phyloP scores from a whole-genome alignment of 31 red algal genomes.

The Endocladia muricata region DNA sequence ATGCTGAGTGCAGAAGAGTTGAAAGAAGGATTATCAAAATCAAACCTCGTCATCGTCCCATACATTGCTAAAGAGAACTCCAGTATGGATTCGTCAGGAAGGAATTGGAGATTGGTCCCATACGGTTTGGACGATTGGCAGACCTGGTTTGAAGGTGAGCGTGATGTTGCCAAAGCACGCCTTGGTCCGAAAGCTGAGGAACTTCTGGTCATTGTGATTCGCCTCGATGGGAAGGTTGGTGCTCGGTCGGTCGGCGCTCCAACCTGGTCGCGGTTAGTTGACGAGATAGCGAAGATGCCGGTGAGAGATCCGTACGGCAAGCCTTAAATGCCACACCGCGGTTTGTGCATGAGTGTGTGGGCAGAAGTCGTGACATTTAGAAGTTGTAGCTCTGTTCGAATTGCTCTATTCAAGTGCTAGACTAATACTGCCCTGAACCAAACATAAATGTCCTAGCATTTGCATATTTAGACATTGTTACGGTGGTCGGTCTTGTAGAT shows the following conservation, averaged over 20 bases:
- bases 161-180: slow-evolving; percentile 17
- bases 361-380: no score
- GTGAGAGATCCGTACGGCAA: slow-evolving; percentile 41
- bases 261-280: slow-evolving; percentile 43
- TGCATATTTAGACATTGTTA: no score
- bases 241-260: slow-evolving; percentile 51
- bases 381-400: no score
- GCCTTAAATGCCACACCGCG: slow-evolving; percentile 18
- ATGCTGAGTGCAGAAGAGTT: slow-evolving; percentile 17
- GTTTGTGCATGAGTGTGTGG: no score
- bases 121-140: slow-evolving; percentile 49
- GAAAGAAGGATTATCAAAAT: slow-evolving; percentile 21
- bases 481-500: no score
- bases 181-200: slow-evolving; percentile 15
- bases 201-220: slow-evolving; percentile 50
- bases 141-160: slow-evolving; percentile 39
- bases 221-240: slow-evolving; percentile 67
- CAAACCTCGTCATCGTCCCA: slow-evolving; percentile 41
- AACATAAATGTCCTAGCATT: no score
- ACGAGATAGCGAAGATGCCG: slow-evolving; percentile 44
- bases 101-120: slow-evolving; percentile 47
- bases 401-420: no score
- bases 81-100: not conserved
- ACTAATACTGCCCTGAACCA: no score
- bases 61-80: not conserved